Evolutionary conservation across 2,329 filamentous ascomycete genomes (phyloP), one percentile per base, ranked within the genome.

Genomic region (Aspergillus tubingensis): DNA sequence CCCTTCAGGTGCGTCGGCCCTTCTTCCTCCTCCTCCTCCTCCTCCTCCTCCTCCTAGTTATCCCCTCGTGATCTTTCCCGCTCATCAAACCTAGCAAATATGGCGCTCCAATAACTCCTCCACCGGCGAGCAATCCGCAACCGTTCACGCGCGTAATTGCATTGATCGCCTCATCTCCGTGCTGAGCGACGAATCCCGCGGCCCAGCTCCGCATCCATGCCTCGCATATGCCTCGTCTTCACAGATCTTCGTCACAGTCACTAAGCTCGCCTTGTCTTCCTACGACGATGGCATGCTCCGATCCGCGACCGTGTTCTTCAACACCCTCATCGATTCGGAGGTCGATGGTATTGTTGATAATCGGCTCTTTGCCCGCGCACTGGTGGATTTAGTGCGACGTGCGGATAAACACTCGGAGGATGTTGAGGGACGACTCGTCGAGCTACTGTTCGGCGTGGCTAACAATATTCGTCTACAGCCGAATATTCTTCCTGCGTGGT

Each of bases 281-380:
- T 89, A 91, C 74, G 91, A 96, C 75, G 90, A 96, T 69, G 89
- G 87, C 72, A 89, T 97, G 71, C 89, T 98, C 67, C 88, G 89
- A 65, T 91, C 94, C 71, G 90, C 91, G 25, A 90, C 96, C 39
- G 82, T 89, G 43, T 88, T 97, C 72, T 97, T 97, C 76, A 92
- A 91, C 59, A 92, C 92, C 15, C 84, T 99, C 64, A 91, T 98
- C 70, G 95, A 99, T 77, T 95, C 92, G 74, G 95, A 98, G 76
- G 93, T 97, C 78, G 95, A 97, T 73, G 92, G 92, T 38, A 96
- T 98, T 71, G 86, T 97, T 51, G 91, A 96, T 72, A 96, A 91
- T 71, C 86, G 89, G 32, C 84, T 86, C 57, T 99, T 99, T 74
- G 92, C 95, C 2, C 86, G 88, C 60, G 94, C 91, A 70, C 77